phyloP scores from a whole-genome alignment of 139 green algal species.

The Haematococcus sp. region DNA sequence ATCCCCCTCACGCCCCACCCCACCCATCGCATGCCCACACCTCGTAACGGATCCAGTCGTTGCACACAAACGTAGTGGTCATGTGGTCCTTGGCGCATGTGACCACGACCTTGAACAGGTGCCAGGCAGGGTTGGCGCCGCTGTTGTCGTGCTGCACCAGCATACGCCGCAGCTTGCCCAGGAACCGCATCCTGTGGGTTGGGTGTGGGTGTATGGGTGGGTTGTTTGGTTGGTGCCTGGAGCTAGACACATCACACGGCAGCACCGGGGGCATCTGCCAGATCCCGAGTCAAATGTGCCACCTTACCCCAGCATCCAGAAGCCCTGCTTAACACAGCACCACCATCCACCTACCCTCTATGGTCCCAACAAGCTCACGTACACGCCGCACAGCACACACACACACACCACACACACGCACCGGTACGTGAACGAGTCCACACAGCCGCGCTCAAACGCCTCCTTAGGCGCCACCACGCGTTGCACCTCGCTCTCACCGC shows the following conservation, averaged over 20 bases:
- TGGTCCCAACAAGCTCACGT: no score
- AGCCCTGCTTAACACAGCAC: no score
- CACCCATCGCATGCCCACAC: neutral
- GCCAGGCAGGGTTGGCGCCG: constrained; percentile 45
- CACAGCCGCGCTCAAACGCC: constrained; percentile 46
- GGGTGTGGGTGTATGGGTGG: no score
- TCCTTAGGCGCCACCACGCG: constrained; percentile 32
- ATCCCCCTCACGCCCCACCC: no score
- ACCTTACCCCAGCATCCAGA: no score
- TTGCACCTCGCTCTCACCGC: constrained; percentile 24
- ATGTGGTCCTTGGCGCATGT: constrained; percentile 23
- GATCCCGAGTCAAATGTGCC: no score
- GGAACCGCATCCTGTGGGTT: constrained; percentile 13
- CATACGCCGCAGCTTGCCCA: constrained; percentile 32
- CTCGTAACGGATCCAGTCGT: constrained; percentile 22
- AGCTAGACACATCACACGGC: no score
- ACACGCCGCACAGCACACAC: neutral
- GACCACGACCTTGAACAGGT: constrained; percentile 50
- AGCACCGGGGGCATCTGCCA: no score
- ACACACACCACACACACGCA: neutral
- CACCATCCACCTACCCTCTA: neutral
- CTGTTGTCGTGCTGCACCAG: constrained; percentile 51
- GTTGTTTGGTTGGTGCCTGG: no score
- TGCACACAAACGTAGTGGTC: constrained; percentile 23
- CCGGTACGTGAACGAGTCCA: constrained; percentile 41